Conservation (phyloP, 345 rosid species). For the Brassica napus region Da-Ae NC_063443.1:13463501-13464000, state of each 20-base stretch:
- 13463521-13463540: constrained; percentile 2
- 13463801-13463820: not conserved
- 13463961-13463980: constrained; percentile 60
- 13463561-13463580: constrained; percentile 48
- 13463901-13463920: not conserved
- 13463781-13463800: not conserved
- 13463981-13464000: constrained; percentile 67
- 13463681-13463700: constrained; percentile 62
- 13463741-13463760: constrained; percentile 56
- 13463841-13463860: constrained; percentile 40
- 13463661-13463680: constrained; percentile 69
- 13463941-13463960: constrained; percentile 25
- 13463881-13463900: not conserved
- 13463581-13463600: constrained; percentile 65
- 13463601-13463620: constrained; percentile 64
- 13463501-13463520: constrained; percentile 14
- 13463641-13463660: constrained; percentile 63
- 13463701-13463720: constrained; percentile 61
- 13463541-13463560: constrained; percentile 14
- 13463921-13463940: not conserved
- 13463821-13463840: too few species aligned
- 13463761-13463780: constrained; percentile 59
- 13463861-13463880: constrained; percentile 3
- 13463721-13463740: constrained; percentile 70
- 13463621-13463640: constrained; percentile 62